Evolutionary conservation across 2,329 filamentous ascomycete species (phyloP).

Genomic region (Beauveria brongniartii): DNA sequence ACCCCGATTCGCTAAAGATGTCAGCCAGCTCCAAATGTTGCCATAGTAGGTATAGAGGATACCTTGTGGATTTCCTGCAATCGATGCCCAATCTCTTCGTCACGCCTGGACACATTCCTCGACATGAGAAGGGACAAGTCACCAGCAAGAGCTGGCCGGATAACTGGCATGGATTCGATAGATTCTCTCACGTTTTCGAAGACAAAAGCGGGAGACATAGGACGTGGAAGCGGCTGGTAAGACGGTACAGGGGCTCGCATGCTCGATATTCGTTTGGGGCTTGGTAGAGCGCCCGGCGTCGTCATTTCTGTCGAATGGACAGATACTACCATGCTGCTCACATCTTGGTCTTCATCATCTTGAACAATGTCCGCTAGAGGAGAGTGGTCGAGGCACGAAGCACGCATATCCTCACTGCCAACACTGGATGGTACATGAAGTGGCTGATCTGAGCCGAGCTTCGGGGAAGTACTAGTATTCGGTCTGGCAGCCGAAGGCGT

Average conservation of each 20-base stretch:
- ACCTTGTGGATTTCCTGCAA: conserved; percentile 2
- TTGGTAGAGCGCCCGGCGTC: background rate
- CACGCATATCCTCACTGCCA: background rate
- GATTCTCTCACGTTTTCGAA: background rate
- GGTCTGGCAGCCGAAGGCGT: background rate
- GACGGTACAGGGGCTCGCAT: background rate
- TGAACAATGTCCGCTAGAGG: background rate
- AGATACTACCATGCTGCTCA: background rate
- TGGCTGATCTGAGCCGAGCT: background rate
- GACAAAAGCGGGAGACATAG: background rate
- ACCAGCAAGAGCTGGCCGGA: background rate
- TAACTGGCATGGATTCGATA: background rate
- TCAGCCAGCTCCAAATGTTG: background rate
- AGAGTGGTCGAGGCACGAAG: too few relatives aligned
- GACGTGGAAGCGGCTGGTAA: background rate
- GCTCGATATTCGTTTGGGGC: background rate
- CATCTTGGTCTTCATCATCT: background rate
- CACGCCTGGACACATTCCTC: background rate
- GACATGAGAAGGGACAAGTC: background rate
- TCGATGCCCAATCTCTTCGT: background rate
- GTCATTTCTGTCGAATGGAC: background rate
- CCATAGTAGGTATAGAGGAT: background rate
- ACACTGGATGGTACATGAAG: background rate
- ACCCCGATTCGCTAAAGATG: background rate
- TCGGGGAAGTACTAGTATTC: background rate